phyloP scores from a whole-genome alignment of 2,329 filamentous ascomycete genomes.

The Curvularia sp. region DNA sequence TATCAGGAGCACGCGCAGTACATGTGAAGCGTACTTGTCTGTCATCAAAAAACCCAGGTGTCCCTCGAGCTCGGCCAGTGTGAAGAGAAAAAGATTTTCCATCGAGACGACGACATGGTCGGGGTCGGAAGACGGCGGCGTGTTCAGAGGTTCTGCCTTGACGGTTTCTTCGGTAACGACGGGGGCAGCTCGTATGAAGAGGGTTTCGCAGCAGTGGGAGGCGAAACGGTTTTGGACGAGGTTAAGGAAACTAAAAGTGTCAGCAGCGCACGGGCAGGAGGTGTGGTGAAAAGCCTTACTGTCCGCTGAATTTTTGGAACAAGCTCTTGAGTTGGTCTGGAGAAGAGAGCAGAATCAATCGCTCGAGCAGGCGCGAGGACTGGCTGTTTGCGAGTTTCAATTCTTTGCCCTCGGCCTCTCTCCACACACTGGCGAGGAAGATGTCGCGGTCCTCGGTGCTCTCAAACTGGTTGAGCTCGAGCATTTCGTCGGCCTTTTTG shows the following conservation, averaged over 20 bases:
- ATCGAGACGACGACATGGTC: conserved; percentile 68
- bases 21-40: conserved; percentile 88
- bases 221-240: conserved; percentile 95
- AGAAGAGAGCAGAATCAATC: conserved; percentile 82
- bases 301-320: conserved; percentile 82
- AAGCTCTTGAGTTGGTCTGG: conserved; percentile 82
- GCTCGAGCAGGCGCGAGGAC: conserved; percentile 90
- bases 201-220: conserved; percentile 93
- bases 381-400: conserved; percentile 96
- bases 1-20: conserved; percentile 82
- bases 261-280: conserved; percentile 12
- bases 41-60: conserved; percentile 84
- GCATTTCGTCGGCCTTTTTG: conserved; percentile 83
- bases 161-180: conserved; percentile 75
- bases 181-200: conserved; percentile 84
- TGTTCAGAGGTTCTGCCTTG: conserved; percentile 54
- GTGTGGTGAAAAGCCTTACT: conserved; percentile 56
- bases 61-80: conserved; percentile 85
- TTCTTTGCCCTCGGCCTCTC: conserved; percentile 89
- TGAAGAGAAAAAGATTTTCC: conserved; percentile 83
- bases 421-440: conserved; percentile 79
- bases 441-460: conserved; percentile 66
- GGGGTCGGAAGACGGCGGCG: conserved; percentile 55
- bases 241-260: conserved; percentile 70
- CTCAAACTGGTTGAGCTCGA: conserved; percentile 88